Evolutionary conservation across 495 filamentous ascomycete genomes (phyloP), one percentile per base, ranked within the genome.

Genomic region (Bombardia bombarda): DNA sequence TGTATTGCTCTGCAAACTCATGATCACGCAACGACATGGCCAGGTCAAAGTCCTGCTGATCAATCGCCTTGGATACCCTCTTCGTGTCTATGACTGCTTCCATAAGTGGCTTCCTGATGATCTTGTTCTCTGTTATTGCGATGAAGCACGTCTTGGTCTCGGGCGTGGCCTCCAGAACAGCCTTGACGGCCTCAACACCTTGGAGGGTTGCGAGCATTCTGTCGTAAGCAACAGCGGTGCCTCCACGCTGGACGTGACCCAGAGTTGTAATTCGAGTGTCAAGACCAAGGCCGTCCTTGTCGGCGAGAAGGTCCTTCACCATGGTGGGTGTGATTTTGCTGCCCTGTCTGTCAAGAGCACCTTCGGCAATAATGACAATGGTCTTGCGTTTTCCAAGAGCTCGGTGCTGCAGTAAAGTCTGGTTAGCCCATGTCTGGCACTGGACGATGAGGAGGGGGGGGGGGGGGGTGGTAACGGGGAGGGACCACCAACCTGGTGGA

Each of bases 291-390:
- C 74, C 69, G 1, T 74, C 41, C 31, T 82, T 81, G 30, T 87
- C 74, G 22, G 87, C 82, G 9, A 99, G 78, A 25, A 97, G 75
- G 50, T 89, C 84, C 60, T 90, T 95, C 53, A 99, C 83, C 60
- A 79, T 81, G 5, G 60, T 57, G 7, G 87, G 81, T 2, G 79
- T 77, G 51, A 99, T 92, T 59, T 87, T 89, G 56, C 84, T 87
- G 23, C 94, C 80, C 13, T 94, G 65, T 38, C 72, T 75, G 60
- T 99, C 93, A 37, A 88, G 82, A 20, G 92, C 92, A 50, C 92
- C 92, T 63, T 99, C 92, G 28, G 92, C 90, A 38, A 99, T 82
- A 48, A 99, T 96, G 49, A 99, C 90, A 47, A 97, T 97, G 1
- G 93, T 97, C 67, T 95, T 90, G 47, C 93, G 77, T 72, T 96